Evolutionary conservation across 2,329 filamentous ascomycete genomes (phyloP), one percentile per base, ranked within the genome.

Genomic region (Cryphonectria nitschkei): DNA sequence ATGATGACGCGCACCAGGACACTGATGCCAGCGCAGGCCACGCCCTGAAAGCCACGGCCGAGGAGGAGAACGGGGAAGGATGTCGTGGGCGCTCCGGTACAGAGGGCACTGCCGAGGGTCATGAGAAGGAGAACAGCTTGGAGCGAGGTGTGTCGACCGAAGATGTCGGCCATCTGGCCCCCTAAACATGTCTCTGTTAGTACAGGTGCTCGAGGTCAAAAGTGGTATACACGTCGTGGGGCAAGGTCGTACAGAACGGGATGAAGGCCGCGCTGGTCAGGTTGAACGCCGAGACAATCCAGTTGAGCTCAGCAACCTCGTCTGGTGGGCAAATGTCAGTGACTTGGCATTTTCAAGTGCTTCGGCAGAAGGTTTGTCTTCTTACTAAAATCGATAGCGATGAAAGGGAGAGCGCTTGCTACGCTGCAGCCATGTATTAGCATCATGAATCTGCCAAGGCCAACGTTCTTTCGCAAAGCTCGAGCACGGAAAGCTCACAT

Each of bases 241-340:
- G 13, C 9, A 16, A 65, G 43, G 29, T 39, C 63, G 63, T 52
- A 65, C 89, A 92, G 68, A 87, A 86, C 2, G 90, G 90, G 11
- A 92, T 89, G 74, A 92, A 92, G 0, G 89, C 86, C 1, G 90
- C 89, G 0, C 88, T 88, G 0, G 89, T 90, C 16, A 93, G 81
- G 68, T 89, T 92, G 79, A 92, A 93, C 4, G 89, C 84, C 0
- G 90, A 90, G n/a, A 92, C 86, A 75, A 93, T 90, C 89, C 89
- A 92, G 76, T 90, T 92, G 5, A 91, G 82, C 74, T 90, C 85
- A 32, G 86, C 82, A 5, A 88, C 77, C 76, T 88, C 77, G 72
- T 83, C 85, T 85, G 68, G 19, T n/a, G 7, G 9, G 39, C 2
- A 16, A 34, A 56, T 43, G 43, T 65, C 63, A 67, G 50, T 39